Evolutionary conservation across 257 asterid genomes (phyloP).

Genomic region (Solanum paucissectum): DNA sequence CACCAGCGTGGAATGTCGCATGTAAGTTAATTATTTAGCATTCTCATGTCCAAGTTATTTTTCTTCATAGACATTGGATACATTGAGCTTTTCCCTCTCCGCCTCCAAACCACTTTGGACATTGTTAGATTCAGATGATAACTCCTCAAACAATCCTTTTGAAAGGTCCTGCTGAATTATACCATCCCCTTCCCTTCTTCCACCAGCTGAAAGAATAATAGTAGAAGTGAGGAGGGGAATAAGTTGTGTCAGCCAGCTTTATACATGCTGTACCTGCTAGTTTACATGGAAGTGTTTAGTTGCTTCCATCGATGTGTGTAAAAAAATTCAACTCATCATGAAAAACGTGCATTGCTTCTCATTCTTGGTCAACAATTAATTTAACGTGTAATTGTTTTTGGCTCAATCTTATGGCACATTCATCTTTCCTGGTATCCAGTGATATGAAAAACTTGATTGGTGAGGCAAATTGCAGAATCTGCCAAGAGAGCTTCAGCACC

Average conservation of each 20-base stretch:
- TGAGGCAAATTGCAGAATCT: slow-evolving; percentile 66
- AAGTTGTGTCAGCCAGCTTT: neutral
- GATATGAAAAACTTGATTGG: slow-evolving; percentile 88
- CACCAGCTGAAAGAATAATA: neutral
- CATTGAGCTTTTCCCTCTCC: neutral
- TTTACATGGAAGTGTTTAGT: neutral
- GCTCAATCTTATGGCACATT: neutral
- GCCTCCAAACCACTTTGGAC: neutral
- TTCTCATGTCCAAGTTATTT: neutral
- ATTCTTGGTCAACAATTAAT: neutral
- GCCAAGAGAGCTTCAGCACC: slow-evolving; percentile 94
- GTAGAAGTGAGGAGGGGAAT: neutral
- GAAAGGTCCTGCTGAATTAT: neutral
- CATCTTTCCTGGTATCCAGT: slow-evolving; percentile 22
- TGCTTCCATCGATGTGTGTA: neutral
- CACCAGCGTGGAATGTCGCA: slow-evolving; percentile 11
- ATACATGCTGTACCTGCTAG: neutral
- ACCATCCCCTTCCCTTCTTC: neutral
- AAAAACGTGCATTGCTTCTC: neutral
- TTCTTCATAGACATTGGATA: neutral
- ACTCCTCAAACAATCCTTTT: neutral
- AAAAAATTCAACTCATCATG: neutral
- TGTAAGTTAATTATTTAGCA: neutral
- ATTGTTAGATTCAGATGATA: neutral
- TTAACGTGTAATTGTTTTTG: neutral